Evolutionary conservation across 805 yeast species (phyloP), one percentile per base, ranked within the genome.

Genomic region (Lipomyces anomalus): DNA sequence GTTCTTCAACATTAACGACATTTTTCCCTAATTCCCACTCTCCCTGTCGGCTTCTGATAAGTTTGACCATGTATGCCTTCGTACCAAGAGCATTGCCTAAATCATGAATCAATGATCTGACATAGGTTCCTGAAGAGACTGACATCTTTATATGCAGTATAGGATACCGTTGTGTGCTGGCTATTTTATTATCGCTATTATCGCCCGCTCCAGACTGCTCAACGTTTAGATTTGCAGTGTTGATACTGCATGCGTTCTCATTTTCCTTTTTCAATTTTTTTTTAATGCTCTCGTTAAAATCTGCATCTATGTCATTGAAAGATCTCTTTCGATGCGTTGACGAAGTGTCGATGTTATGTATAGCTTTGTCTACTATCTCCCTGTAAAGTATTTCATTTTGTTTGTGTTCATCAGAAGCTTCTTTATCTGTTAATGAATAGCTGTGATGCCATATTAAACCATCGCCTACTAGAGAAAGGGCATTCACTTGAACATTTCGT

Each of bases 81-180:
- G 89, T 78, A 16, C 82, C 80, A 60, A 89, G 67, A 0, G 90
- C 83, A 48, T 83, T 75, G 1, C 95, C 97, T 36, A 85, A 71
- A 59, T 92, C 99, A 65, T 95, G 86, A 40, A 92, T 73, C 43
- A 92, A 67, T 2, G 96, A 83, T 55, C 99, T 74, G 40, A 92
- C 88, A 59, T 92, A 92, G 0, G 97, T 92, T 1, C 99, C 99
- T 0, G 97, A 87, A 1, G 95, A 83, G 0, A 90, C 98, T 29
- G 76, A 74, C 3, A 94, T 77, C 13, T 73, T 75, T 55, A 92
- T 77, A 57, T 83, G 89, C 22, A 90, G 57, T 40, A 82, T 57
- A 1, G 68, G 68, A n/a, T n/a, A n/a, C n/a, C 6, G 59, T 59
- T 20, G 38, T 29, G n/a, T 46, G 13, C 22, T 40, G 44, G 4